A percentile compares a stretch with the other conserved stretches of the same genome.
Evolutionary conservation across 1,139 yeast species (phyloP).

Genomic region (Debaryomycetaceae sp.): DNA sequence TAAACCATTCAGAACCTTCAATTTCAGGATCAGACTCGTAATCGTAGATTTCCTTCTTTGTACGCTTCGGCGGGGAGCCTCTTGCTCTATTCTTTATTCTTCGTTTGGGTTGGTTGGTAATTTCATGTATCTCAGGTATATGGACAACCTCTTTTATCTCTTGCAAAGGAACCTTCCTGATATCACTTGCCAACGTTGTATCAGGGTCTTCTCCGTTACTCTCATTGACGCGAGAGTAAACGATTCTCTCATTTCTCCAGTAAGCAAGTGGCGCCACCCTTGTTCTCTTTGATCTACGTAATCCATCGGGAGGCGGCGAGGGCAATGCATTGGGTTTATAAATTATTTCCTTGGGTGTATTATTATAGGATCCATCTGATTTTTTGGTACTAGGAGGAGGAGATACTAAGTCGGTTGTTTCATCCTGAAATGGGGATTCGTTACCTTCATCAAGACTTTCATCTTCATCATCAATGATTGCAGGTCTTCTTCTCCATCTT

Average conservation of each 20-base stretch:
- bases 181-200: slow-evolving; percentile 31
- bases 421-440: slow-evolving; percentile 7
- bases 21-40: slow-evolving; percentile 42
- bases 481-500: slow-evolving; percentile 4
- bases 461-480: slow-evolving; percentile 11
- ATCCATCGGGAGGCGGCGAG: slow-evolving; percentile 46
- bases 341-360: slow-evolving; percentile 3
- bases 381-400: slow-evolving; percentile 18
- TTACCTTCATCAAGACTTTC: slow-evolving; percentile 7
- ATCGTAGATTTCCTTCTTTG: slow-evolving; percentile 18
- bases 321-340: slow-evolving; percentile 37
- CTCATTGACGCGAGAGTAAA: slow-evolving; percentile 53
- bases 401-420: slow-evolving; percentile 13
- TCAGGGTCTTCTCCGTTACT: slow-evolving; percentile 35
- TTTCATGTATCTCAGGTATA: slow-evolving; percentile 28
- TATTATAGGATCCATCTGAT: slow-evolving; percentile 1
- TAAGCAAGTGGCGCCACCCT: slow-evolving; percentile 72
- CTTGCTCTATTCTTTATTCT: slow-evolving; percentile 12
- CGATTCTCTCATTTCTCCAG: slow-evolving; percentile 80
- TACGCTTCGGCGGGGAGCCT: slow-evolving; percentile 11
- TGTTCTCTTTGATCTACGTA: slow-evolving; percentile 56
- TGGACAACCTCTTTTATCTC: slow-evolving; percentile 59
- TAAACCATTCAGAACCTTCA: slow-evolving; percentile 57
- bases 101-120: slow-evolving; percentile 1
- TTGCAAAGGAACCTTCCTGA: slow-evolving; percentile 47